Evolutionary conservation across 2,329 filamentous ascomycete genomes (phyloP).

Genomic region (Hymenoscyphus occultus): DNA sequence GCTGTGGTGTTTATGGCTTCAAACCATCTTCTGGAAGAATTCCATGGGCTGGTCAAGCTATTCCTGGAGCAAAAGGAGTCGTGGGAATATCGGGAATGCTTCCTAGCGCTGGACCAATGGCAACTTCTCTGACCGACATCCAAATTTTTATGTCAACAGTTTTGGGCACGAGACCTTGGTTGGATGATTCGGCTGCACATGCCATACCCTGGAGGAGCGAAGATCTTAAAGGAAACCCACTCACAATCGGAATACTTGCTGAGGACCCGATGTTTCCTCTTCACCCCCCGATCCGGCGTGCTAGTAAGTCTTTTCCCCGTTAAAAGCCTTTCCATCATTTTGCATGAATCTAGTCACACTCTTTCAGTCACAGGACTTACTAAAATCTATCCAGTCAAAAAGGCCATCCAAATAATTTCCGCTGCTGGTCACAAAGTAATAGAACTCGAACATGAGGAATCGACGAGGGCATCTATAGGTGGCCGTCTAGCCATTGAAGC

Average conservation of each 20-base stretch:
- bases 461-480: background rate
- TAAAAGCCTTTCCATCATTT: background rate
- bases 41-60: constrained; percentile 20
- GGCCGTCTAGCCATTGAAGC: constrained; percentile 9
- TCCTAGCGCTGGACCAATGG: constrained; percentile 44
- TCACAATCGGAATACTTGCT: constrained; percentile 48
- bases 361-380: background rate
- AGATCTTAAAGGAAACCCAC: constrained; percentile 17
- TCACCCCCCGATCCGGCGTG: constrained; percentile 48
- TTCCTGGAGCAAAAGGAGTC: constrained; percentile 8
- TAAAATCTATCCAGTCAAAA: constrained; percentile 34
- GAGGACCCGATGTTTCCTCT: constrained; percentile 48
- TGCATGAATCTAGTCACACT: background rate
- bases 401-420: constrained; percentile 40
- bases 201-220: constrained; percentile 46
- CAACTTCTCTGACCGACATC: constrained; percentile 40
- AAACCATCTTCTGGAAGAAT: constrained; percentile 29
- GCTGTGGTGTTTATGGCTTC: constrained; percentile 44
- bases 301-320: constrained; percentile 18
- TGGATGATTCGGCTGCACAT: constrained; percentile 42
- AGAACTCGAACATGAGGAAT: constrained; percentile 24
- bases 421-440: constrained; percentile 46
- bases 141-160: constrained; percentile 43
- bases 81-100: constrained; percentile 32
- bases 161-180: constrained; percentile 42